Percentiles rank a stretch among this genome's conserved stretches.
phyloP scores from a whole-genome alignment of 2,329 filamentous ascomycete genomes.

The Arthrobotrys iridis region DNA sequence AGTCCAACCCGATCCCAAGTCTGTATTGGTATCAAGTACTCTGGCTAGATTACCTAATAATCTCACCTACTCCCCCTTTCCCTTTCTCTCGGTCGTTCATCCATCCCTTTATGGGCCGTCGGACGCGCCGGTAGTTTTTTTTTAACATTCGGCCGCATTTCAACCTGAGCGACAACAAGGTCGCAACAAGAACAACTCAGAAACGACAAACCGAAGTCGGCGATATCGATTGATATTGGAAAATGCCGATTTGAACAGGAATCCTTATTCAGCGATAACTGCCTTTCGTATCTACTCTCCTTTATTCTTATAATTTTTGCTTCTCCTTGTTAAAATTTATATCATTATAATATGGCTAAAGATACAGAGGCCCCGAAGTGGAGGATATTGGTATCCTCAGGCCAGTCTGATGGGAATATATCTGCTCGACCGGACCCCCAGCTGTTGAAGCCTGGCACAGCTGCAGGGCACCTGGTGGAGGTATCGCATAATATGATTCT shows the following conservation, averaged over 20 bases:
- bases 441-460: constrained; percentile 18
- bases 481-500: constrained; percentile 48
- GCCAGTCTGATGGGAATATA: constrained; percentile 46
- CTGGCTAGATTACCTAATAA: background rate
- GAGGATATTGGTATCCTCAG: constrained; percentile 46
- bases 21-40: background rate
- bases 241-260: background rate
- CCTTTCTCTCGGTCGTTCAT: background rate
- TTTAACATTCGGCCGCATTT: background rate
- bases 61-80: background rate
- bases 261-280: background rate
- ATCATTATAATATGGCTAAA: constrained; percentile 30
- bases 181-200: constrained; percentile 24
- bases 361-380: constrained; percentile 33
- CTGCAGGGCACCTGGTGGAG: constrained; percentile 20
- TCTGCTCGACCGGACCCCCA: constrained; percentile 43
- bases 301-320: background rate
- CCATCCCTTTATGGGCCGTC: background rate
- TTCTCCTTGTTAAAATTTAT: background rate
- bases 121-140: background rate
- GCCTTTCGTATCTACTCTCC: background rate
- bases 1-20: constrained; percentile 9
- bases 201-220: background rate
- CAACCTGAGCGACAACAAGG: constrained; percentile 13
- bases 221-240: background rate